Percentiles rank a stretch among this genome's conserved stretches.
These are phyloP conservation scores for Helotiales sp. DNA, from an alignment of 2,329 filamentous ascomycete species.

Conservation along the genomic window DNA sequence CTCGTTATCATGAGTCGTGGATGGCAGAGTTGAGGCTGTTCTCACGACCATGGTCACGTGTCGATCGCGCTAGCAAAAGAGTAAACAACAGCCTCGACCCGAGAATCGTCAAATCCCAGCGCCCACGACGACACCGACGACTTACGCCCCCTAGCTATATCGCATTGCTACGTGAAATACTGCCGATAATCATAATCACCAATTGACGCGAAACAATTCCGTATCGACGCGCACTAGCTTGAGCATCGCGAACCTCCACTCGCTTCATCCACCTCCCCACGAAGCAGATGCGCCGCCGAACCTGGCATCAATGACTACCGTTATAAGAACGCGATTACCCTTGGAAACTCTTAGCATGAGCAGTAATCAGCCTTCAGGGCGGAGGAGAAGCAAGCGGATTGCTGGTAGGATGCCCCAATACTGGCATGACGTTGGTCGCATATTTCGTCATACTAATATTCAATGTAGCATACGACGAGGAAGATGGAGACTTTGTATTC, in stretches of 20 bases:
- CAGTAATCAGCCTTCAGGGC: slow-evolving; percentile 51
- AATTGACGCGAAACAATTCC: slow-evolving; percentile 29
- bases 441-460: slow-evolving; percentile 3
- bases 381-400: slow-evolving; percentile 61
- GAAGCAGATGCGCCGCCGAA: slow-evolving; percentile 31
- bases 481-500: slow-evolving; percentile 77
- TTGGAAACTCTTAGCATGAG: slow-evolving; percentile 70
- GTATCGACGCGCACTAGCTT: slow-evolving; percentile 13
- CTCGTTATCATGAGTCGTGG: not conserved
- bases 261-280: slow-evolving; percentile 10
- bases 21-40: not conserved
- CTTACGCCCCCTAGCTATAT: not conserved
- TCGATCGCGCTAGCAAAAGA: slow-evolving; percentile 12
- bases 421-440: slow-evolving; percentile 5
- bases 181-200: slow-evolving; percentile 1
- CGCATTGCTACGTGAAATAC: slow-evolving; percentile 1
- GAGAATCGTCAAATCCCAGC: slow-evolving; percentile 15
- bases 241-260: slow-evolving; percentile 8
- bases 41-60: slow-evolving; percentile 6
- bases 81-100: slow-evolving; percentile 25
- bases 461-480: slow-evolving; percentile 61
- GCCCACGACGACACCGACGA: slow-evolving; percentile 18
- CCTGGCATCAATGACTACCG: slow-evolving; percentile 65
- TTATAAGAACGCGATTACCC: slow-evolving; percentile 63
- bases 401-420: slow-evolving; percentile 50